Conservation (phyloP, 23 red algal genomes). For the Gracilaria gracilis region DNA sequence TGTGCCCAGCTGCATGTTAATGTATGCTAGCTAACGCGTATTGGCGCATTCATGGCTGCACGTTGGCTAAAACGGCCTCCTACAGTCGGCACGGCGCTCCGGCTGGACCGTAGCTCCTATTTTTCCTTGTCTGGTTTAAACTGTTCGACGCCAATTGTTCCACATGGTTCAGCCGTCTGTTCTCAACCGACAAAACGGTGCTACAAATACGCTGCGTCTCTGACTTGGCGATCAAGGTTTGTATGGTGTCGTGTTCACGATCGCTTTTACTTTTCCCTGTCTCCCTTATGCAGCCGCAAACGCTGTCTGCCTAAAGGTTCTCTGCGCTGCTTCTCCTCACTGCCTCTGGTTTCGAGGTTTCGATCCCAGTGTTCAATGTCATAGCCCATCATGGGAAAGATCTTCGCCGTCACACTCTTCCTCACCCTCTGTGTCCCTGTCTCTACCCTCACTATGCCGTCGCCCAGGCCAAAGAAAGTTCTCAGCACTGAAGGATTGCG, state of each 20-base stretch:
- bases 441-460: background rate
- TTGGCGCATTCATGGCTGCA: background rate
- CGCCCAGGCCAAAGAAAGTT: slow-evolving; percentile 9
- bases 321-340: too few relatives aligned
- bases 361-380: background rate
- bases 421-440: slow-evolving; percentile 13
- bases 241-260: background rate
- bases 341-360: too few relatives aligned
- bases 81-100: slow-evolving; percentile 16
- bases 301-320: too few relatives aligned
- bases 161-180: background rate
- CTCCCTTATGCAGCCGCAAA: too few relatives aligned
- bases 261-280: background rate
- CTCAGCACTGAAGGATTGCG: slow-evolving; percentile 35
- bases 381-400: background rate
- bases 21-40: background rate
- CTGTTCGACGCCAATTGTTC: background rate
- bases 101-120: background rate
- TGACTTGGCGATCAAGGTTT: too few relatives aligned
- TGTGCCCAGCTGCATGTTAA: background rate
- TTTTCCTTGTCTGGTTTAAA: background rate
- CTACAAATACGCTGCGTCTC: background rate
- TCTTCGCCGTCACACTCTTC: background rate
- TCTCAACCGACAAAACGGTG: background rate
- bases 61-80: background rate